Base-by-base conservation (phyloP, 192 early-diverging fungal species). In the Coemansia sp. region DNA sequence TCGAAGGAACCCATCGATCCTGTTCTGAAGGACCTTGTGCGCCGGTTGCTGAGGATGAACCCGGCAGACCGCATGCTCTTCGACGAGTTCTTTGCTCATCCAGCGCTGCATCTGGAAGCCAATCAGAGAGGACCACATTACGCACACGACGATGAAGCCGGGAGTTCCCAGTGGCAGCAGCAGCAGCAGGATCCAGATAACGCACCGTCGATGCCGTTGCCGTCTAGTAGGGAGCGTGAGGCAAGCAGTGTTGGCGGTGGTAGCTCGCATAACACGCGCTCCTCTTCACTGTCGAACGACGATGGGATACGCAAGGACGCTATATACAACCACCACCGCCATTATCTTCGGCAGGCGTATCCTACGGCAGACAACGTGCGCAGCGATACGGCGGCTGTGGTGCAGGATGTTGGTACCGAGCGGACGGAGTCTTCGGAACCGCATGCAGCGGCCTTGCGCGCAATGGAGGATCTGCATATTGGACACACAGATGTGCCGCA, bases 61-160 rank as follows among this genome's bases (percentile, higher is more conserved):
- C 96, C 98, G 0, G 75, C 84, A 0, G 95, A 98, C 71, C 86
- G 98, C 40, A 94, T 99, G 63, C 85, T 88, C 0, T 98, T 99
- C 76, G 94, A 95, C 56, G 93, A 94, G 67, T 98, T 99, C 70
- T 98, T 99, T 65, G 87, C 85, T 67, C 92, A 96, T 64, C 89
- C 89, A 7, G 88, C 88, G 8, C 81, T 94, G 2, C 70, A 65
- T 37, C 38, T 38, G 16, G 13, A 8, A 20, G 8, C 22, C 9
- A 54, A 10, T 11, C 51, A 14, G 32, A 32, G 32, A 32, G 4
- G 32, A 32, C 32, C 32, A 32, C 32, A 32, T 32, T 54, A 54
- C 25, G 20, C 22, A 20, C 51, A 11, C 51, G 51, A 54, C 1
- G 1, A 14, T 12, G 51, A 54, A 8, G 9, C 2, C 38, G 39